Percentiles rank a stretch among this genome's conserved stretches.
Evolutionary conservation across 768 basidiomycete species (phyloP).

Genomic region (Lactifluus echinatus): DNA sequence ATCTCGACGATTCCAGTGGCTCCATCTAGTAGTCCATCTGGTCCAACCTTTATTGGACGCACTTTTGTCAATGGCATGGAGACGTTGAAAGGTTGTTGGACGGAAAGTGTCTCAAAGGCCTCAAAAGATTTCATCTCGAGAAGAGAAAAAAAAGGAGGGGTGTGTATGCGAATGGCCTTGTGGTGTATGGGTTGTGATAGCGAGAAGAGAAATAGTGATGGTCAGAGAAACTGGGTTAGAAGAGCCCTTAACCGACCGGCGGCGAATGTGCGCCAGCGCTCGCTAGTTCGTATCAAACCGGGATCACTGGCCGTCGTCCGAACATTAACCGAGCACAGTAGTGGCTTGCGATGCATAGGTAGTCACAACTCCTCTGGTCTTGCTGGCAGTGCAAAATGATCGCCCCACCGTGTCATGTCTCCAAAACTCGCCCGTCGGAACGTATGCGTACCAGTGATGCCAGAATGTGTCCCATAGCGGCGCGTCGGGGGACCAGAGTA

Average conservation of each 20-base stretch:
- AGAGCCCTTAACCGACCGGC: background rate
- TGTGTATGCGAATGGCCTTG: background rate
- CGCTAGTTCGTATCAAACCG: background rate
- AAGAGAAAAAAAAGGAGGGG: background rate
- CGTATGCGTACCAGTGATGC: too few species aligned
- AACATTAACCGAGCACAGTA: background rate
- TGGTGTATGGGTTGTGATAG: background rate
- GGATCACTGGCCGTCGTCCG: background rate
- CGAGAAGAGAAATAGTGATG: background rate
- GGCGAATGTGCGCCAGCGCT: background rate
- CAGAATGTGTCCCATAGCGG: background rate
- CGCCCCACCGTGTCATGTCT: background rate
- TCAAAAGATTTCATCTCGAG: background rate
- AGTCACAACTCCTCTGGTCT: too few species aligned
- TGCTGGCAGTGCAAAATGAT: background rate
- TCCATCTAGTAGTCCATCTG: background rate
- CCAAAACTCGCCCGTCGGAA: background rate
- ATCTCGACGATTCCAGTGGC: background rate
- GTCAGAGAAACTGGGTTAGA: background rate
- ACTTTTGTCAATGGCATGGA: background rate
- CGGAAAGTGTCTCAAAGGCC: background rate
- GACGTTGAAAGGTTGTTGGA: background rate
- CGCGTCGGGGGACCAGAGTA: too few species aligned
- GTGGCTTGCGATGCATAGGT: background rate
- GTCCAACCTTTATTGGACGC: background rate